A percentile compares a stretch with the other conserved stretches of the same genome.
phyloP scores from a whole-genome alignment of 2,329 filamentous ascomycete species.

The Phoma sp. region DNA sequence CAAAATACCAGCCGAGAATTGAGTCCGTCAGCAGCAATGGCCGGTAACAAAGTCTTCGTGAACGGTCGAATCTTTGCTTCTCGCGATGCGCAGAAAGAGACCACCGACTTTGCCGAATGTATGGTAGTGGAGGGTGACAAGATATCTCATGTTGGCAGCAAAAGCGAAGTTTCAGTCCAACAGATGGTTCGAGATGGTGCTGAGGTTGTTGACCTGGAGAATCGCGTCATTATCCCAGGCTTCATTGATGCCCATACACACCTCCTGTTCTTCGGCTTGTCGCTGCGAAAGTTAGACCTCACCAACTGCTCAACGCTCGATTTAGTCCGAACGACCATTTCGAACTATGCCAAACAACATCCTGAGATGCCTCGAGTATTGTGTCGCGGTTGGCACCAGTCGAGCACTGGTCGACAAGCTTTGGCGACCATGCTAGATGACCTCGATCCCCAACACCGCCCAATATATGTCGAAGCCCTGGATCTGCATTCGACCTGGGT shows the following conservation, averaged over 20 bases:
- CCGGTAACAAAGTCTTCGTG: conserved; percentile 10
- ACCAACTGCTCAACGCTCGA: conserved; percentile 53
- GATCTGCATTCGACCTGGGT: conserved; percentile 62
- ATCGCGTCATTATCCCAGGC: conserved; percentile 55
- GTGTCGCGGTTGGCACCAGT: conserved; percentile 54
- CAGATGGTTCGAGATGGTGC: conserved; percentile 3
- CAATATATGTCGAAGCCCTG: conserved; percentile 61
- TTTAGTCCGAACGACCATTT: conserved; percentile 56
- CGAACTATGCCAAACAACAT: conserved; percentile 51
- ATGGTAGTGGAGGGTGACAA: conserved; percentile 16
- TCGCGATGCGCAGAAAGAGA: background rate
- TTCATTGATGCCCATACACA: conserved; percentile 65
- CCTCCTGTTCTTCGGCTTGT: conserved; percentile 59
- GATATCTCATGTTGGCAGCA: conserved; percentile 10
- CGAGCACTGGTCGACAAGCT: conserved; percentile 59
- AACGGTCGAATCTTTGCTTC: conserved; percentile 19
- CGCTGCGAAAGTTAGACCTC: conserved; percentile 57
- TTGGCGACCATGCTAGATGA: conserved; percentile 57
- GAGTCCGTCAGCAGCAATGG: background rate
- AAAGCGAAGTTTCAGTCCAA: conserved; percentile 1
- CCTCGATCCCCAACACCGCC: conserved; percentile 51
- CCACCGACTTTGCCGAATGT: conserved; percentile 10
- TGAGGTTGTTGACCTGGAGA: conserved; percentile 38
- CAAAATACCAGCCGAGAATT: background rate
- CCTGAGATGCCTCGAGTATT: conserved; percentile 55